Evolutionary conservation across 2,329 filamentous ascomycete genomes (phyloP), one percentile per base, ranked within the genome.

Genomic region (Aspergillus sergii): DNA sequence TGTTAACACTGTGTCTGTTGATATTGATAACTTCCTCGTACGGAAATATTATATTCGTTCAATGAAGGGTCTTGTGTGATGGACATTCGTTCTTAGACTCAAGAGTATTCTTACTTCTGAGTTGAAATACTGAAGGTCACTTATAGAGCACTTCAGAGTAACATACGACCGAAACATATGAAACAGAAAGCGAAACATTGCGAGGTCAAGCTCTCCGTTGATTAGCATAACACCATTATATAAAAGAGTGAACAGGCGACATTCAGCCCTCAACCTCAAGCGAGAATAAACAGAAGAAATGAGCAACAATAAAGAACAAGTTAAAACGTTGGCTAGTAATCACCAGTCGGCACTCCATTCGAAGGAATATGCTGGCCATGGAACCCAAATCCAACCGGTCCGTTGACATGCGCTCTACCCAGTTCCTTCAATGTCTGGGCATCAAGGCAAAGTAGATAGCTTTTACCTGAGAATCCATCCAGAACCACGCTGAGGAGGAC

Each of bases 401-500:
- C 80, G 28, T 79, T 73, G 43, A 85, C 78, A 65, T 83, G 77
- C 26, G 84, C 85, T 21, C 82, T 77, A 0, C 83, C 84, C 58
- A 85, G 60, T 69, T 86, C 84, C 26, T 59, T 76, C 75, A 87
- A 72, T 43, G 77, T 77, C 63, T 72, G 81, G 10, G 85, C 84
- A 73, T 83, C 78, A 9, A 87, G 74, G 57, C 81, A 82, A 23
- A 86, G 74, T 32, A 87, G 70, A 69, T 86, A 86, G 55, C 84
- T 87, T 68, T 75, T 82, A 9, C 81, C 82, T 10, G 64, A 71
- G 11, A 72, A 68, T 0, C 85, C 85, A 75, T 87, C 81, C 10
- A 87, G 72, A 2, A 86, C 83, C 1, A 86, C 83, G 54, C 78
- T 83, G 51, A 87, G 71, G 21, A 87, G 66, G 1, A 85, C 78